These are phyloP conservation scores for Mycena floridula DNA, from an alignment of 768 basidiomycete species.

Conservation along the genomic window DNA sequence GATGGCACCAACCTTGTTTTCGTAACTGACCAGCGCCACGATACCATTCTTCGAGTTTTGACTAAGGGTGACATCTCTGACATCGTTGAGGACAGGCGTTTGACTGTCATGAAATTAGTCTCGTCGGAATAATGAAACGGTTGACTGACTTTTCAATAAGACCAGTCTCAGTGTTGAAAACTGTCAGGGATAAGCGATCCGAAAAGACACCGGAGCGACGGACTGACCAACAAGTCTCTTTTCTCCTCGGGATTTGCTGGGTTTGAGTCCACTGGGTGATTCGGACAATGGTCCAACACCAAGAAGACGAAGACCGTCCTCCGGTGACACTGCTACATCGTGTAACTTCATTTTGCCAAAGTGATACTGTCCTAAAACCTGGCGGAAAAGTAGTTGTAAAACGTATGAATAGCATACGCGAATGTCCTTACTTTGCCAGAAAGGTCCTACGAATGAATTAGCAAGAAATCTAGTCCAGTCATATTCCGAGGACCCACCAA, in stretches of 20 bases:
- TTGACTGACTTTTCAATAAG: conserved; percentile 56
- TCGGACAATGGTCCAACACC: conserved; percentile 61
- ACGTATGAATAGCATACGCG: no score
- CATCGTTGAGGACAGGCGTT: conserved; percentile 68
- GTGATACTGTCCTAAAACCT: conserved; percentile 52
- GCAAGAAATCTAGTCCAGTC: no score
- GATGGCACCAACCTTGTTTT: conserved; percentile 49
- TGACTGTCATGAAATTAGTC: conserved; percentile 33
- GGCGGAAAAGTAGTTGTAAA: no score
- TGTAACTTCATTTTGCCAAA: conserved; percentile 60
- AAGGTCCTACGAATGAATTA: no score
- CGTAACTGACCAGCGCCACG: conserved; percentile 70
- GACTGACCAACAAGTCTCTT: conserved; percentile 67
- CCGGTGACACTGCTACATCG: conserved; percentile 64
- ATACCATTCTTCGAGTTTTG: conserved; percentile 39
- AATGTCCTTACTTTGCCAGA: conserved; percentile 52
- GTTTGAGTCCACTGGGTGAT: conserved; percentile 56
- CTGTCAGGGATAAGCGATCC: conserved; percentile 30
- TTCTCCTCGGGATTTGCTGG: conserved; percentile 64
- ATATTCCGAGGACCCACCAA: conserved; percentile 34
- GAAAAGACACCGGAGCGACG: neutral
- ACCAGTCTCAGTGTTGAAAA: conserved; percentile 61
- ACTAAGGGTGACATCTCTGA: conserved; percentile 64
- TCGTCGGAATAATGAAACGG: conserved; percentile 8
- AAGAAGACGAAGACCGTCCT: conserved; percentile 55